These are phyloP conservation scores for Handroanthus guayacan DNA, from an alignment of 257 asterid genomes.

Conservation along the genomic window DNA sequence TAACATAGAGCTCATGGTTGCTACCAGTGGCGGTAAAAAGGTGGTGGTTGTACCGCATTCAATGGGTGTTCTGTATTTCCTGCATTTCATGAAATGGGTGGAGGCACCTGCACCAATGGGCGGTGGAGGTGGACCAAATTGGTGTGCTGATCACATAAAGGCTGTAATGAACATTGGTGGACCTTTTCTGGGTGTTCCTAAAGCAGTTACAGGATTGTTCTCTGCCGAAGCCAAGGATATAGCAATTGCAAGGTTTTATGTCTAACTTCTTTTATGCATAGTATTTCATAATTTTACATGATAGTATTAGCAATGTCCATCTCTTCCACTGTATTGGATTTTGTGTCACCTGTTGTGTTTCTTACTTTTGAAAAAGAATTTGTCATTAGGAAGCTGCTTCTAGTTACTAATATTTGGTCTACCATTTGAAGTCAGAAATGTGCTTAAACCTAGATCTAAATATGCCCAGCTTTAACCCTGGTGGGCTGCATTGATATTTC, in stretches of 20 bases:
- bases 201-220: conserved; percentile 73
- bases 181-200: conserved; percentile 87
- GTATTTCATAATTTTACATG: conserved; percentile 13
- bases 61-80: conserved; percentile 82
- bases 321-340: conserved; percentile 4
- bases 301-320: conserved; percentile 9
- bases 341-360: background rate
- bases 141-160: conserved; percentile 85
- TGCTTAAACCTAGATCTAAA: conserved; percentile 5
- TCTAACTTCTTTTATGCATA: conserved; percentile 23
- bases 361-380: background rate
- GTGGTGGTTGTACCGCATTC: conserved; percentile 87
- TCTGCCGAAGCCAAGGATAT: conserved; percentile 89
- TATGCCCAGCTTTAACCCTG: conserved; percentile 1
- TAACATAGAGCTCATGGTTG: conserved; percentile 80
- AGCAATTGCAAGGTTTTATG: conserved; percentile 73
- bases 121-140: conserved; percentile 86
- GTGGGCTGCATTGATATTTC: background rate
- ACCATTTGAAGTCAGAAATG: background rate
- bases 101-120: conserved; percentile 84
- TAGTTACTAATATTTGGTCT: background rate
- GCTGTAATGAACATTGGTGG: conserved; percentile 87
- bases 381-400: conserved; percentile 8
- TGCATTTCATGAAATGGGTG: conserved; percentile 95
- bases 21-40: conserved; percentile 72